Evolutionary conservation across 352 stramenopile species (phyloP), one percentile per base, ranked within the genome.

Genomic region (Globisporangium lucens): DNA sequence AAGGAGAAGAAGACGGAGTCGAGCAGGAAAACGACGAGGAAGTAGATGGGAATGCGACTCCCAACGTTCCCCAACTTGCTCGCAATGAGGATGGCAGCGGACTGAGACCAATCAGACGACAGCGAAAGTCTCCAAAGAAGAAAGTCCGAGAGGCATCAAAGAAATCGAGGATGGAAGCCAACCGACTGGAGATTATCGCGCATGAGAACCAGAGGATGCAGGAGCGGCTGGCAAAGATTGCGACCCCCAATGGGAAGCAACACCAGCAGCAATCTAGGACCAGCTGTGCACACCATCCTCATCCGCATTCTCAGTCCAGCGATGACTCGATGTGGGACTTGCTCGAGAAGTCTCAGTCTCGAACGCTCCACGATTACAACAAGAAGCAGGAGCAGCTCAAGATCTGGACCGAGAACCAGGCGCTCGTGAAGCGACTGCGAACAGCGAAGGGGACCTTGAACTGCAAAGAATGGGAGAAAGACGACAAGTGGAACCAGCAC

Each of bases 391-490:
- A 89, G 61, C 82, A 91, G 56, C 65, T 78, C 30, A 87, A 87
- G 38, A 94, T 94, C 36, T 90, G 75, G 75, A 71, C 84, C 20
- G 85, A 92, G 53, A 92, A 94, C 51, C 83, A 92, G 68, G 79
- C 77, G 24, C 68, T 94, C 6, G 75, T 65, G 4, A 91, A 91
- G 67, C 80, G 85, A 7, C 66, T 94, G 13, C 74, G 79, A 9
- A 89, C 75, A 41, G 79, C 83, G 2, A 94, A 91, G 63, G 68
- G 79, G 13, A 92, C 85, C 2, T 70, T 92, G 3, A 82, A 80
- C 12, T 82, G 71, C 49, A 89, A 91, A 41, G 75, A 89, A 61
- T 91, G 82, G 83, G 74, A 90, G 63, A 87, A 86, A 61, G 83
- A 91, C 43, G 79, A 80, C 43, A 89, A 92, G 65, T 83, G 82